Evolutionary conservation across 2,329 filamentous ascomycete species (phyloP), one percentile per base, ranked within the genome.

Genomic region (Colletotrichum sp.): DNA sequence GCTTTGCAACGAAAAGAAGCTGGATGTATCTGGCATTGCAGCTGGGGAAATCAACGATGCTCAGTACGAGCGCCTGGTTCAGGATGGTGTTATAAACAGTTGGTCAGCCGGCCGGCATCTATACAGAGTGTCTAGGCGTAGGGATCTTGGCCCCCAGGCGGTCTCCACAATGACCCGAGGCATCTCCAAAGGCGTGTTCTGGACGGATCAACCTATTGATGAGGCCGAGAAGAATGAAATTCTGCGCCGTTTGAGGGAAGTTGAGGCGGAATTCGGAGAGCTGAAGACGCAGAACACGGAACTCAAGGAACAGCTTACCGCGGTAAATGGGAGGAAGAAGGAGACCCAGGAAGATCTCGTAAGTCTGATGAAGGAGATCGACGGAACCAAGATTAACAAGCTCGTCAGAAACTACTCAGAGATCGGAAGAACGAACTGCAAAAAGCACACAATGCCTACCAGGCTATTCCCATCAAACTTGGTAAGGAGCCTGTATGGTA

Each of bases 141-240:
- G 87, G 76, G 96, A 98, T 81, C 98, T 98, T 82, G 95, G 95
- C 3, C 89, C 91, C 3, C 86, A 88, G 62, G 95, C 93, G 16
- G 90, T 90, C 62, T 95, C 94, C 2, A 95, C 94, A 1, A 87
- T 88, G 27, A 92, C 93, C 16, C 90, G 87, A 43, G 86, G 86
- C 68, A 84, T 98, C 16, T 86, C 82, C 18, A 83, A 83, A 3
- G 95, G 95, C 6, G 85, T 81, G 43, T 90, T 90, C 79, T 98
- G 97, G 92, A 95, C 92, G 1, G 91, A 95, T 59, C 92, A 94
- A 75, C 93, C 94, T 5, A 89, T 95, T 8, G 94, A 98, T 79
- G 84, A 84, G 6, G 85, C 90, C 27, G 92, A 90, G 73, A 95
- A 93, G 80, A 82, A 84, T 16, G 88, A 91, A 66, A 81, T 97